Base-by-base conservation (phyloP, 2,329 filamentous ascomycete genomes). In the Teratosphaeria gauchensis region DNA sequence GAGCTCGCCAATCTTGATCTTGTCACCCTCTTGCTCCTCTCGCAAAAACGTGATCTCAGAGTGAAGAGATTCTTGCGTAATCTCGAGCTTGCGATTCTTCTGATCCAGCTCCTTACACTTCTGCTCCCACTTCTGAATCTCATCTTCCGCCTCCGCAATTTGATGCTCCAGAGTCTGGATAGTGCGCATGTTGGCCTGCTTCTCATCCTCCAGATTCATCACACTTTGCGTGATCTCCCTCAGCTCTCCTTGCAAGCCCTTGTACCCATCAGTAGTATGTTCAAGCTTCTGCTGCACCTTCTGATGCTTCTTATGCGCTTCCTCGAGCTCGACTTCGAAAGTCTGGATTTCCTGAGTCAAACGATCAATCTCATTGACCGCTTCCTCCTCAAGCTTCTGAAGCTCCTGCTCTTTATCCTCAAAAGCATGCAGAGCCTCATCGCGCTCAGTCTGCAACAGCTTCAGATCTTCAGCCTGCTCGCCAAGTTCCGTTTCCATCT, bases 21-120 rank as follows among this genome's bases (percentile, higher is more conserved):
- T 99, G 78, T 99, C 94, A 19, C 84, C 84, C 74, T 99, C 94
- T 73, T 99, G 94, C 76, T 99, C 94, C 71, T 99, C 94, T 1
- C 94, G 86, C 55, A 99, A 74, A 80, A 99, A 99, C 1, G 89
- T 86, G 74, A 97, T 95, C 73, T 99, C 94, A 60, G 87, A 87
- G 67, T 96, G 92, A 58, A 88, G 87, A 4, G 90, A 95, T 74
- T 99, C 94, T 64, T 92, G 87, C 70, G 97, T 92, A 33, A 99
- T 90, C 3, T 88, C 87, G 2, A 97, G 80, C 56, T 92, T 84
- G 68, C 95, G 88, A 54, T 88, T 87, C 78, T 97, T 97, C 66
- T 88, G 85, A 69, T 92, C 92, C 6, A 90, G 80, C 70, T 97
- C 92, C 48, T 86, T 82, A 16, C 96, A 82, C 70, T 89, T 89